Conservation (phyloP, 2,329 filamentous ascomycete species). For the Penicillium polonicum region DNA sequence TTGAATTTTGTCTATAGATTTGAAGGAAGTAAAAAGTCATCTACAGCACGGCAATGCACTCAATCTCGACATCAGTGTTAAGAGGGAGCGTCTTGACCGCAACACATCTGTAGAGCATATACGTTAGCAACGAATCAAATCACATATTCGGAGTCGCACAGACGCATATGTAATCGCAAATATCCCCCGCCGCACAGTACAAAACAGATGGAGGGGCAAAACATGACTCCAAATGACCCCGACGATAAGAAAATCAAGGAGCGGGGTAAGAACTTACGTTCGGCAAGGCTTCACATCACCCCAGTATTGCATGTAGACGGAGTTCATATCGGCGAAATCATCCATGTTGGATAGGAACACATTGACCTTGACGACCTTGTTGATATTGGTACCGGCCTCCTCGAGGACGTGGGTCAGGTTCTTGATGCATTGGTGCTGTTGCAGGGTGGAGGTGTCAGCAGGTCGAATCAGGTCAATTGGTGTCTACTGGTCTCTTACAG, state of each 20-base stretch:
- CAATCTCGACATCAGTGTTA: constrained; percentile 84
- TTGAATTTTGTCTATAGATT: background rate
- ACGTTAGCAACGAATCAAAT: background rate
- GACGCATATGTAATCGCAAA: background rate
- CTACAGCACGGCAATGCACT: constrained; percentile 71
- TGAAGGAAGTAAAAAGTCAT: background rate
- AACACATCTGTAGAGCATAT: constrained; percentile 59
- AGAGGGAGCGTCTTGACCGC: constrained; percentile 87
- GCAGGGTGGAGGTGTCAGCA: background rate
- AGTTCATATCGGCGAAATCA: constrained; percentile 75
- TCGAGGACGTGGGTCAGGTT: constrained; percentile 61
- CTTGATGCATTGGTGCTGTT: constrained; percentile 54
- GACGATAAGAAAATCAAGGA: background rate
- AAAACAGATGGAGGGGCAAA: background rate
- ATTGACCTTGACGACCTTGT: constrained; percentile 66
- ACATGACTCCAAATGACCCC: background rate
- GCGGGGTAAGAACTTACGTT: constrained; percentile 23
- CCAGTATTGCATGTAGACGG: constrained; percentile 76
- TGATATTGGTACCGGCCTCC: constrained; percentile 58
- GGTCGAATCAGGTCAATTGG: background rate
- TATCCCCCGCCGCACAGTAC: background rate
- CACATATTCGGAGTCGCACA: background rate
- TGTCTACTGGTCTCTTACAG: constrained; percentile 39
- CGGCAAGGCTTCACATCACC: constrained; percentile 58
- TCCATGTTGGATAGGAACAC: constrained; percentile 66